Evolutionary conservation across 495 filamentous ascomycete genomes (phyloP).

Genomic region (Daldinia decipiens): DNA sequence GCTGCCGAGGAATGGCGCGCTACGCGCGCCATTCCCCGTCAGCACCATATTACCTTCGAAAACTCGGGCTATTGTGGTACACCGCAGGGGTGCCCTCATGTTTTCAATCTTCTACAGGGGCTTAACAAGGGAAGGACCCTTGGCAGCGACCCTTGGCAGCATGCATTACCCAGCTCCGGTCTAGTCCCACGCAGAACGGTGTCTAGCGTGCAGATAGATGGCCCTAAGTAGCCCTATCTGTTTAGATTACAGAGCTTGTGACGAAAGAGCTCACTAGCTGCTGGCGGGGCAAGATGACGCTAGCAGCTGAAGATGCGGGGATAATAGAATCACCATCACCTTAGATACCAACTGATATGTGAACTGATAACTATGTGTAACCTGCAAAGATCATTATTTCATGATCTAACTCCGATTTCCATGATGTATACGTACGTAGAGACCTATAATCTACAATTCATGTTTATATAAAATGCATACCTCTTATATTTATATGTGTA

Average conservation of each 20-base stretch:
- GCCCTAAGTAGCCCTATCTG: not conserved
- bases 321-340: not conserved
- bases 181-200: not conserved
- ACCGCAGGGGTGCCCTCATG: no score
- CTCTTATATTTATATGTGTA: not conserved
- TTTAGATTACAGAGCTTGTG: not conserved
- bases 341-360: not conserved
- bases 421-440: not conserved
- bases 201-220: not conserved
- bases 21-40: no score
- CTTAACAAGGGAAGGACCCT: not conserved
- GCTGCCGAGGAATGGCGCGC: no score
- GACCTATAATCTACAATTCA: no score
- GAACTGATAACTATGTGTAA: no score
- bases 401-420: no score
- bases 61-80: no score
- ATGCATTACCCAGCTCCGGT: not conserved
- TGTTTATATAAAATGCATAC: no score
- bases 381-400: not conserved
- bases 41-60: no score
- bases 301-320: conserved; percentile 4
- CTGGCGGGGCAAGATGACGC: not conserved
- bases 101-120: not conserved
- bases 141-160: not conserved
- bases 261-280: not conserved